Evolutionary conservation across 805 yeast species (phyloP).

Genomic region (Candida yuanshanica): DNA sequence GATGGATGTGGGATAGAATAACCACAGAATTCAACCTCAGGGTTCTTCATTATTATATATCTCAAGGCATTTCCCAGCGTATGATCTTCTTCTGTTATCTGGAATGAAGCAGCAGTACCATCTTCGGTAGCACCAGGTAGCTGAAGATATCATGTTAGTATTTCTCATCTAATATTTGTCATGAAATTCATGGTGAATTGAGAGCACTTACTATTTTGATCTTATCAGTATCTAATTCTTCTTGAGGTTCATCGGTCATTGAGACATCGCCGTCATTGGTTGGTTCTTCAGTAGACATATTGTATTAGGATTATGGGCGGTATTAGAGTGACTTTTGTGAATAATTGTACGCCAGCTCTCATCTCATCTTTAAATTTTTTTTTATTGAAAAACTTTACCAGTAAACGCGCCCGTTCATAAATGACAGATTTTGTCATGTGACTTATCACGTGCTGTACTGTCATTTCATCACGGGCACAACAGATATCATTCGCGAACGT

Average conservation of each 20-base stretch:
- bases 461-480: no score
- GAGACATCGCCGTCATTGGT: slow-evolving; percentile 22
- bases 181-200: background rate
- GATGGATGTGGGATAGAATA: slow-evolving; percentile 98
- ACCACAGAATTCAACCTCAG: slow-evolving; percentile 97
- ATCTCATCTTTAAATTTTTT: background rate
- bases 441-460: background rate
- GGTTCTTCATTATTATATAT: slow-evolving; percentile 94
- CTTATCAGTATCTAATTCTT: slow-evolving; percentile 22
- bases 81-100: slow-evolving; percentile 90
- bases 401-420: background rate
- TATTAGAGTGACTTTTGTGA: background rate
- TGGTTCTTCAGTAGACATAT: slow-evolving; percentile 21
- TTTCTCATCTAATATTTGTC: no score
- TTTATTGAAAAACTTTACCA: background rate
- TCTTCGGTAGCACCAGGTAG: slow-evolving; percentile 90
- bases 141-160: slow-evolving; percentile 1
- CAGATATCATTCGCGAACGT: background rate
- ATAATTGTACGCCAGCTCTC: no score
- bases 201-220: slow-evolving; percentile 14
- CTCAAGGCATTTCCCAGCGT: slow-evolving; percentile 92
- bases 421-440: background rate
- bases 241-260: slow-evolving; percentile 22
- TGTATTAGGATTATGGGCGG: no score
- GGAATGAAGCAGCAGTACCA: slow-evolving; percentile 92